Evolutionary conservation across 306 rosid genomes (phyloP).

Genomic region (Rosa lucieae): DNA sequence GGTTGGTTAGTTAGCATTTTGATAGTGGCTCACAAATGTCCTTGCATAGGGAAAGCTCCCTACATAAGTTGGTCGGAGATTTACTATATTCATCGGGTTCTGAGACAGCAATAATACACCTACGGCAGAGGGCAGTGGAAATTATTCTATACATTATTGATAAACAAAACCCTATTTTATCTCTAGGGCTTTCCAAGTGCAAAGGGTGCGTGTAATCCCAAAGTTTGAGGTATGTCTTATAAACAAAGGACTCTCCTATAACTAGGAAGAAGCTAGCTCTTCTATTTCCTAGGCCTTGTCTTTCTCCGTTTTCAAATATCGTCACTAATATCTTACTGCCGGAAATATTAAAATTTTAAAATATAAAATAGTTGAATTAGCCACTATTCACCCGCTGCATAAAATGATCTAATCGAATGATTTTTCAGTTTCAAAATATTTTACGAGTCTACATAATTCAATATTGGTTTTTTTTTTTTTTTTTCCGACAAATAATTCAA

Average conservation of each 20-base stretch:
- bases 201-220: conserved; percentile 44
- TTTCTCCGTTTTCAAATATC: conserved; percentile 14
- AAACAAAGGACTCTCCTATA: conserved; percentile 6
- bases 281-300: background rate
- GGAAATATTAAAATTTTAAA: too few species aligned
- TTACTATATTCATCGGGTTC: conserved; percentile 25
- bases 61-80: background rate
- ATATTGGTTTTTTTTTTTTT: too few species aligned
- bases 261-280: background rate
- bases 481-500: too few species aligned
- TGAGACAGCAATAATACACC: conserved; percentile 1
- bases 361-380: too few species aligned
- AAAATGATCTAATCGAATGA: too few species aligned
- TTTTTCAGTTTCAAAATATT: too few species aligned
- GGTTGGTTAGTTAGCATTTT: conserved; percentile 27
- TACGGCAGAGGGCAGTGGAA: background rate
- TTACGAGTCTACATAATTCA: background rate
- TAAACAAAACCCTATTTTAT: conserved; percentile 10
- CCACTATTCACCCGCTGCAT: too few species aligned
- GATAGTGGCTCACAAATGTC: conserved; percentile 28
- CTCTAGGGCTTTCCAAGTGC: conserved; percentile 21
- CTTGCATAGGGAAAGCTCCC: conserved; percentile 12
- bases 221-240: conserved; percentile 50
- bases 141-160: background rate
- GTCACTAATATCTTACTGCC: too few species aligned